Base-by-base conservation (phyloP, 495 filamentous ascomycete genomes). In the Trichodelitschia bisporula region DNA sequence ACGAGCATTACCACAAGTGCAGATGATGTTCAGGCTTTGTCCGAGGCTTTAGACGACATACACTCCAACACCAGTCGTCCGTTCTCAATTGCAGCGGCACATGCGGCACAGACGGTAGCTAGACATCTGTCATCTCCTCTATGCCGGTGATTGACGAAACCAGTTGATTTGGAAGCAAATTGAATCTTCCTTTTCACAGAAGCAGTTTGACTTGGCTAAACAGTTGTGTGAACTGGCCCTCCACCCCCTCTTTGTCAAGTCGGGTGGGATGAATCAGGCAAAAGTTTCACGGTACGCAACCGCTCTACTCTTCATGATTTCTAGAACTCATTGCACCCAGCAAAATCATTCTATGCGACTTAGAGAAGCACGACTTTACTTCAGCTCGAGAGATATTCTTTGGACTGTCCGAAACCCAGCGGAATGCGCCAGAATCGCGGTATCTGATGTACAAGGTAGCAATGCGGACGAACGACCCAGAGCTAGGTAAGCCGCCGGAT, bases 111-210 rank as follows among this genome's bases (percentile, higher is more conserved):
- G 38, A 70, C 67, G 4, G 28, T 33, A 29, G 29, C 30, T 18
- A 26, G 16, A 12, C 15, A 20, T 2, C 20, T 3, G 4, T 11
- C 5, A 15, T 10, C 5, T 19, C 18, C 18, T 4, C 17, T 26
- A 29, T 12, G 6, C 15, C 6, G 8, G 8, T 15, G 27, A 6
- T 29, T 8, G 12, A 8, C 8, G 10, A 8, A 8, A 29, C 6
- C 30, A 83, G 68, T 51, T 86, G 8, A 52, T 89, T 16, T 86
- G 78, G 76, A 90, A 78, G 46, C 56, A 57, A 26, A 52, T 77
- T 18, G 73, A 79, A 20, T 47, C 54, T 3, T 54, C 55, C 15
- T 64, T 63, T 35, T 53, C 43, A 9, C 55, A 63, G 23, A 51
- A 56, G 0, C 51, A 64, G 18, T 62, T 60, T 32, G 56, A 61